phyloP scores from a whole-genome alignment of 2,329 filamentous ascomycete species.

The Metarhizium album region DNA sequence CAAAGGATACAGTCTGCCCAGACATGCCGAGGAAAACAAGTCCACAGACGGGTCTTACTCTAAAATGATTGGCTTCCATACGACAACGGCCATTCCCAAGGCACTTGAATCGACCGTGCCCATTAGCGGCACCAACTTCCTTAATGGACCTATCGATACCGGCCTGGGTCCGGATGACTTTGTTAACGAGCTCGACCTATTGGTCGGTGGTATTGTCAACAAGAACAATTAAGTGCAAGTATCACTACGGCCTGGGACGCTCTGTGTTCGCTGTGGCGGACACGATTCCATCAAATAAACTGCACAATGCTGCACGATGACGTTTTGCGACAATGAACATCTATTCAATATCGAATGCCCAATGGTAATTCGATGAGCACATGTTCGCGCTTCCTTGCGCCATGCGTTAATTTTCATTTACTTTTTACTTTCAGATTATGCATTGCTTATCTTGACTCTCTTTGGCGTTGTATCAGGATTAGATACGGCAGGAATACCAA shows the following conservation, averaged over 20 bases:
- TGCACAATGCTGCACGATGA: background rate
- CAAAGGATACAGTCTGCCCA: slow-evolving; percentile 37
- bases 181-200: slow-evolving; percentile 39
- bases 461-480: background rate
- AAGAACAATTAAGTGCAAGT: slow-evolving; percentile 14
- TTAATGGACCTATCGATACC: slow-evolving; percentile 25
- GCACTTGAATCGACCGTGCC: slow-evolving; percentile 10
- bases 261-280: background rate
- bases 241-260: background rate
- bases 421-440: background rate
- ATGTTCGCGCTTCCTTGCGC: background rate
- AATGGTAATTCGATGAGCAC: background rate
- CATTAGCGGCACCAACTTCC: slow-evolving; percentile 15
- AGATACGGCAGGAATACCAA: background rate
- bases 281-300: background rate
- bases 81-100: slow-evolving; percentile 14
- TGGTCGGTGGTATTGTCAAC: slow-evolving; percentile 35
- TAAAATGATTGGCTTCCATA: slow-evolving; percentile 10
- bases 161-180: slow-evolving; percentile 31
- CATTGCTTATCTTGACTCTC: background rate
- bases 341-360: background rate
- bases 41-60: slow-evolving; percentile 3
- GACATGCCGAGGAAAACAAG: slow-evolving; percentile 14
- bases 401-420: background rate
- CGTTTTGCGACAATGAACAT: background rate